Conservation (phyloP, 257 asterid species). For the Solanum piurae region DNA sequence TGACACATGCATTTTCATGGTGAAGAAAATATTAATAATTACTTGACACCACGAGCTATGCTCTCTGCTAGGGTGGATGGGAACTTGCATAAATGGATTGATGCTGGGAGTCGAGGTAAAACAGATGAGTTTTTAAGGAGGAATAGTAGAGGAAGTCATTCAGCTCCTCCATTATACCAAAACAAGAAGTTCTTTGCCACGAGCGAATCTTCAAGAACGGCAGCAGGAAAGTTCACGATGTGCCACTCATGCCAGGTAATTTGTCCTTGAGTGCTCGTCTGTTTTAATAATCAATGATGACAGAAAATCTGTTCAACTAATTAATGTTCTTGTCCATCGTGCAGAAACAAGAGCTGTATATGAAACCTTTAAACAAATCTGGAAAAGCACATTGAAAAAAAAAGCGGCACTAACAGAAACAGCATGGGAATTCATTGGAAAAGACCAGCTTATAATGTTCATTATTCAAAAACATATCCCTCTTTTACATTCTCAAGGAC, state of each 20-base stretch:
- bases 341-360: neutral
- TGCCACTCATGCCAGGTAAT: neutral
- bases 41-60: neutral
- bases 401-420: neutral
- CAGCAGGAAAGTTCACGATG: neutral
- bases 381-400: neutral
- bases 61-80: neutral
- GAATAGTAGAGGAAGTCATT: neutral
- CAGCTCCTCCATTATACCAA: neutral
- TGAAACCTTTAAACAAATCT: neutral
- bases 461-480: neutral
- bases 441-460: neutral
- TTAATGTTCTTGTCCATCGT: neutral
- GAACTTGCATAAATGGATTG: neutral
- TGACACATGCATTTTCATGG: too few relatives aligned
- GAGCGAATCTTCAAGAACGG: neutral
- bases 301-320: neutral
- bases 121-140: neutral
- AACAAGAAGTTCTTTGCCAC: neutral
- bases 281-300: neutral
- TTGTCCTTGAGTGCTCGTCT: neutral
- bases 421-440: neutral
- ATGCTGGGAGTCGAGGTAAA: too few relatives aligned
- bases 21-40: too few relatives aligned
- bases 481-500: neutral